Evolutionary conservation across 495 filamentous ascomycete species (phyloP).

Genomic region (Neurospora sublineolata): DNA sequence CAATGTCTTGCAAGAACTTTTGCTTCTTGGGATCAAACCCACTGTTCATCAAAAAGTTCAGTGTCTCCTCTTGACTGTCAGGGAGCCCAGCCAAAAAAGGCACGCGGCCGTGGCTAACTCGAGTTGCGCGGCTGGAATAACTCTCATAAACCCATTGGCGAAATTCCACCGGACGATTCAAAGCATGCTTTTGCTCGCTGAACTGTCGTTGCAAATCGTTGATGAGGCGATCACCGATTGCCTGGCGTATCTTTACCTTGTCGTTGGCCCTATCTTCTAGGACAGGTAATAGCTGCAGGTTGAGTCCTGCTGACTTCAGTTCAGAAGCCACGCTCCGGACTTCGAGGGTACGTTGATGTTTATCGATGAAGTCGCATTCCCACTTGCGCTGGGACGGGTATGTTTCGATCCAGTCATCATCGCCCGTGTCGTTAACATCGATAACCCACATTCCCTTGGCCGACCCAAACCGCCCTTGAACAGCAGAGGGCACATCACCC

Average conservation of each 20-base stretch:
- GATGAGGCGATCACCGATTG: constrained; percentile 48
- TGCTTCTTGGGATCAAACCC: constrained; percentile 55
- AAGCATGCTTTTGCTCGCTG: constrained; percentile 43
- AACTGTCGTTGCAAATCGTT: constrained; percentile 49
- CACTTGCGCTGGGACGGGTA: constrained; percentile 75
- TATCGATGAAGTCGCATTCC: constrained; percentile 42
- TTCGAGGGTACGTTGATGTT: constrained; percentile 54
- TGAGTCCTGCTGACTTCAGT: constrained; percentile 53
- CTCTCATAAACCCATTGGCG: constrained; percentile 45
- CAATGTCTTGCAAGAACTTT: constrained; percentile 44
- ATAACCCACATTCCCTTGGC: constrained; percentile 90
- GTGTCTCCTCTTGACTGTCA: constrained; percentile 34
- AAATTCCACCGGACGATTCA: constrained; percentile 38
- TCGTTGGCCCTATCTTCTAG: constrained; percentile 54
- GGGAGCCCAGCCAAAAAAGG: constrained; percentile 45
- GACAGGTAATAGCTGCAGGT: constrained; percentile 69
- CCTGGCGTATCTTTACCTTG: constrained; percentile 32
- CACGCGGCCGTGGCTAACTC: constrained; percentile 24
- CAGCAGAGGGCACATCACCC: constrained; percentile 51
- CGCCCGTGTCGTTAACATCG: constrained; percentile 34
- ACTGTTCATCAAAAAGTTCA: constrained; percentile 45
- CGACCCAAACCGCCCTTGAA: constrained; percentile 73
- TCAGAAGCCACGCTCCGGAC: constrained; percentile 52
- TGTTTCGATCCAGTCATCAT: constrained; percentile 62
- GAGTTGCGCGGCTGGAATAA: constrained; percentile 22